Base-by-base conservation (phyloP, 1,284 basidiomycete species). In the Ceratobasidium sp. region DNA sequence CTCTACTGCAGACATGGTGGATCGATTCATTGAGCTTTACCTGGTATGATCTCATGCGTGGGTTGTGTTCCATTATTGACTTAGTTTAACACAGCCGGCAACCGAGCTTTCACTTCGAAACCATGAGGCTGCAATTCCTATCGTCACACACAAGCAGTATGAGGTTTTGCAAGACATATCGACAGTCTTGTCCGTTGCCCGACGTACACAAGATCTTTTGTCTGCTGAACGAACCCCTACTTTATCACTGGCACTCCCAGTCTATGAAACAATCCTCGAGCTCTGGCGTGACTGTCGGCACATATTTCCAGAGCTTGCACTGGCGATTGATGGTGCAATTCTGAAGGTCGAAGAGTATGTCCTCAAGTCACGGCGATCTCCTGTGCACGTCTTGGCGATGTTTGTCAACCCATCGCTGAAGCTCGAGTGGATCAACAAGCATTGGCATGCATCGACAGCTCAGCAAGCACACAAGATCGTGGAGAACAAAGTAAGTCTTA, bases 221-320 rank as follows among this genome's bases (percentile, higher is more conserved):
- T 78, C 77, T n/a, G 65, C 48, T 41, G 69, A 78, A 44, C 59
- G 50, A 8, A 78, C 77, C 10, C 77, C 77, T 16, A 78, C 77
- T 4, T 54, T 78, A 12, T 50, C 77, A 7, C 50, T 78, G 23
- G 69, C 70, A 16, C 41, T 78, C 46, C 77, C 69, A 7, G 69
- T 67, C 10, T 78, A 78, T 23, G 77, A 78, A 23, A 48, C 12
- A 7, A 20, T 78, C 10, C 48, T 78, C 27, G 23, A 46, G 20
- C 23, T 35, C 5, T 68, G 52, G 30, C 16, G 48, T 2, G n/a
- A n/a, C 3, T 33, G 7, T 48, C 20, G 38, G 18, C 10, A 16
- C 12, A 27, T 59, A 23, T 60, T 60, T 48, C 67, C 44, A 5
- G 52, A 23, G 23, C 59, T 60, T 18, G 27, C 57, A 4, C 27